Evolutionary conservation across 2,329 filamentous ascomycete species (phyloP), one percentile per base, ranked within the genome.

Genomic region (Lizonia empirigonia): DNA sequence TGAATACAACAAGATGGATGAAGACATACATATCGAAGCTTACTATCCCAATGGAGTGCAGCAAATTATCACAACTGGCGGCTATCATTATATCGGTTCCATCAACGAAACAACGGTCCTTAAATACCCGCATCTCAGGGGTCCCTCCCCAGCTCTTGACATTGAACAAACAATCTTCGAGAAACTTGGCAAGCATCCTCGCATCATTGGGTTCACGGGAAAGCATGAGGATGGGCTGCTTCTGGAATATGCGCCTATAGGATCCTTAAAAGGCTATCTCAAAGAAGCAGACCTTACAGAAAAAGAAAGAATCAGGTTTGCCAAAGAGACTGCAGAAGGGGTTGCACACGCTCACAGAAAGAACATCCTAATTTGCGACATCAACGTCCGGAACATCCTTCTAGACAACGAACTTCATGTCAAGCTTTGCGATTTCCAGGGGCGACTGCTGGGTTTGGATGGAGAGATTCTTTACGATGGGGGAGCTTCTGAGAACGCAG

Each of bases 341-440:
- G n/a, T 59, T 30, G 53, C 40, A 8, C 45, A 53, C 23, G 22
- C 41, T 24, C 49, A 59, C 33, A 8, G 23, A 4, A 56, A 42
- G 26, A 53, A 51, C 22, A 53, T 59, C 19, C 33, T 57, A 15
- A 16, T 45, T 26, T 56, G 49, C 40, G 50, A 56, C 37, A 44
- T 56, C 35, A 19, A 37, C 24, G 27, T 50, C 7, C 27, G 50
- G 2, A 56, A 53, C 23, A 35, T 56, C 22, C 26, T 29, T n/a
- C 53, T 56, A 9, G 49, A 49, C 32, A 22, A 30, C 24, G 19
- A 50, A 7, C 13, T 30, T 5, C 16, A 33, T 10, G 44, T 56
- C 34, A 55, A 55, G 41, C 40, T 56, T 10, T 56, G 55, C 41
- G 52, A 58, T 48, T 55, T 58, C 39, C 48, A 55, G 26, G 55